Base-by-base conservation (phyloP, 2,329 filamentous ascomycete species). In the Gremmenia infestans region DNA sequence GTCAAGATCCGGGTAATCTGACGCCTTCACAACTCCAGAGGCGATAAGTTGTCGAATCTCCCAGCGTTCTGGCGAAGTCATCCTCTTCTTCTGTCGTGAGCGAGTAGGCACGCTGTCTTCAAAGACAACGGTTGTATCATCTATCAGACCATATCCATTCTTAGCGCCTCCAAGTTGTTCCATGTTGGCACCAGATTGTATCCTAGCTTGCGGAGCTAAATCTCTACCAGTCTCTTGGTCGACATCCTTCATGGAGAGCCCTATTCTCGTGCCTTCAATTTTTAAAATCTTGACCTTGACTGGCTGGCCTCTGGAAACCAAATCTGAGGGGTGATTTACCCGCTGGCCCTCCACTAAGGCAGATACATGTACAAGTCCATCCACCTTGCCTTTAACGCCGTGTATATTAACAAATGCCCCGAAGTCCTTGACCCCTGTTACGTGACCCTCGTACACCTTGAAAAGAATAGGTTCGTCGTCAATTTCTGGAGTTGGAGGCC, bases 11-110 rank as follows among this genome's bases (percentile, higher is more conserved):
- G 94, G 94, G 69, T 96, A 97, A 65, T 97, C 93, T 0, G 89
- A 89, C 0, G 91, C 92, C 65, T 94, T 96, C 17, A 91, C 88
- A 8, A 95, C 93, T 47, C 95, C 94, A 4, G 94, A 96, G 3
- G 93, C 91, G 67, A 99, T 97, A 52, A 99, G 79, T 69, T 99
- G 94, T 60, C 93, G 85, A 60, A 99, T 97, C 71, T 99, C 94
- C 93, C 94, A 99, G 68, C 94, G 79, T 70, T 99, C 94, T 1
- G 94, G 94, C 14, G 93, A 97, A 0, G 93, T 97, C 86, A 97
- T 87, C 52, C 94, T 82, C 76, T 99, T 99, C 71, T 89, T 87
- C 47, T 79, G 81, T 62, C 79, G 76, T 0, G 77, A 79, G 42
- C 78, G 76, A 48, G 64, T 48, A 52, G 79, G 74, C 32, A 78